These are phyloP conservation scores for Aspergillus bertholletiae DNA, from an alignment of 495 filamentous ascomycete genomes.

Conservation along the genomic window DNA sequence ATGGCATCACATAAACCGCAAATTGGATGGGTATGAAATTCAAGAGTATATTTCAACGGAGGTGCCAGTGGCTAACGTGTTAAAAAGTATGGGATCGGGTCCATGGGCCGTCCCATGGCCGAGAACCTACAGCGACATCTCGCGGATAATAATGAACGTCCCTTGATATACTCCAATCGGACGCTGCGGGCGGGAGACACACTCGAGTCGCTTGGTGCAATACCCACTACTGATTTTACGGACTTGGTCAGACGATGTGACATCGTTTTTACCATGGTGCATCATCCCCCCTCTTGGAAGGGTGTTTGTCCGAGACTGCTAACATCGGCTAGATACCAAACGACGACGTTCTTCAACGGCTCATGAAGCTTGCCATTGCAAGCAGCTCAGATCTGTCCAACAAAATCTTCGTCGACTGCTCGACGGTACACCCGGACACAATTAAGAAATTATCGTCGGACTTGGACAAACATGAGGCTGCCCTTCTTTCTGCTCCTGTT, in stretches of 20 bases:
- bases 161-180: slow-evolving; percentile 30
- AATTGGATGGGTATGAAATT: too few relatives aligned
- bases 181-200: slow-evolving; percentile 27
- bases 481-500: slow-evolving; percentile 20
- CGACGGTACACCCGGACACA: slow-evolving; percentile 23
- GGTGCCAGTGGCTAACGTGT: too few relatives aligned
- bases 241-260: slow-evolving; percentile 25
- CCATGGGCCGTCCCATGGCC: slow-evolving; percentile 39
- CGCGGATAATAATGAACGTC: neutral
- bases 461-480: slow-evolving; percentile 9
- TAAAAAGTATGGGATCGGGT: slow-evolving; percentile 29
- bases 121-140: slow-evolving; percentile 33
- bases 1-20: too few relatives aligned
- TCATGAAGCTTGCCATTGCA: slow-evolving; percentile 3
- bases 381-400: neutral
- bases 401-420: slow-evolving; percentile 27
- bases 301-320: too few relatives aligned
- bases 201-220: slow-evolving; percentile 23
- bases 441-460: slow-evolving; percentile 6
- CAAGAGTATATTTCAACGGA: too few relatives aligned
- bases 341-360: slow-evolving; percentile 9
- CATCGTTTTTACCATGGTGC: slow-evolving; percentile 31
- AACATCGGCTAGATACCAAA: slow-evolving; percentile 5
- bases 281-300: too few relatives aligned
- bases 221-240: slow-evolving; percentile 16